Base-by-base conservation (phyloP, 345 rosid species). In the Populus simonii region DNA sequence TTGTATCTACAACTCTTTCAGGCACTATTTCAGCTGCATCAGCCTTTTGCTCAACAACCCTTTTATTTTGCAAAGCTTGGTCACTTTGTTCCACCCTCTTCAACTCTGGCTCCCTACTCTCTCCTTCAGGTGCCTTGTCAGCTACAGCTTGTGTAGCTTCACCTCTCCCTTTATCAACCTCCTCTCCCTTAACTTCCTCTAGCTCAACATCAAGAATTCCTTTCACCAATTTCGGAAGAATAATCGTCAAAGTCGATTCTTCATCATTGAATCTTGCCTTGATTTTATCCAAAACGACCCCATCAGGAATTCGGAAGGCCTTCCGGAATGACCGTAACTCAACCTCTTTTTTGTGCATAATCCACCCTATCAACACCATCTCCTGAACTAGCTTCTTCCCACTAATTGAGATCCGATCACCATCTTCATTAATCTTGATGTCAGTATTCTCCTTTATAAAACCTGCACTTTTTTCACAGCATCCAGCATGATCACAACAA, bases 331-430 rank as follows among this genome's bases (percentile, higher is more conserved):
- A 83, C 78, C 83, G 88, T 17, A 90, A 27, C 79, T 90, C 93
- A 8, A 85, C 90, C 82, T 86, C 91, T 67, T 86, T 88, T 76
- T 70, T 92, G 84, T 85, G 80, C 80, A 89, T 81, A 71, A 89
- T 84, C 93, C 91, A 90, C 27, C 91, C 94, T 49, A 66, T 73
- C 81, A 91, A 65, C 83, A 83, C 87, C 91, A 92, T 83, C 83
- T 95, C 91, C 71, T 89, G 93, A 25, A 93, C 93, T 0, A 90
- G 85, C 84, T 86, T 93, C 76, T 71, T 84, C 82, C 97, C 93
- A 11, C 80, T 66, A 59, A 96, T 77, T 0, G 83, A 81, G 39
- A 95, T 88, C 75, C 77, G 78, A 75, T 79, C 79, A 43, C 99
- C 99, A 13, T 88, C 90, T 77, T 84, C 76, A 53, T 88, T 95